Conservation (phyloP, 495 filamentous ascomycete species). For the Penicillium salamii region DNA sequence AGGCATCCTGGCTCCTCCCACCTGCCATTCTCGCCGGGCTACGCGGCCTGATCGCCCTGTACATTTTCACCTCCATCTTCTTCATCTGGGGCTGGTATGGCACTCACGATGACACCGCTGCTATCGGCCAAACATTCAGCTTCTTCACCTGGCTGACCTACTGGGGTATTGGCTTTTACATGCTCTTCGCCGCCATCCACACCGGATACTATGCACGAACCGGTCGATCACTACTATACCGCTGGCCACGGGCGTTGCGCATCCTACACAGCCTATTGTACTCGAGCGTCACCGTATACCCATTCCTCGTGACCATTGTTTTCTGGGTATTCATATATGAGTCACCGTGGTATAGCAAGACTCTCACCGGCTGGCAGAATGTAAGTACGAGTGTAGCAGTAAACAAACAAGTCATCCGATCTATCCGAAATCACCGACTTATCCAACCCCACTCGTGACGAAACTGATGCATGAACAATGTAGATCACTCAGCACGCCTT, state of each 20-base stretch:
- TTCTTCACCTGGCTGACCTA: constrained; percentile 80
- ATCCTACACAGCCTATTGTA: constrained; percentile 65
- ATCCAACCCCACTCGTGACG: not conserved
- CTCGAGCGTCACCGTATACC: constrained; percentile 62
- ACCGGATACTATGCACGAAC: constrained; percentile 60
- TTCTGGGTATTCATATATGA: constrained; percentile 46
- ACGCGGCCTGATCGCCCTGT: constrained; percentile 62
- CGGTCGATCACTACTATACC: constrained; percentile 54
- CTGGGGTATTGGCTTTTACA: constrained; percentile 81
- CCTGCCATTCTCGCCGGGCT: constrained; percentile 56
- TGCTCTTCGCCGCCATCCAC: constrained; percentile 60
- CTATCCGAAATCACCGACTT: not conserved
- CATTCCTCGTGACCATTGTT: constrained; percentile 65
- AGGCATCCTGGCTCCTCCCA: constrained; percentile 74
- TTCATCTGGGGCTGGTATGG: constrained; percentile 63
- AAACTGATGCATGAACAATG: not conserved
- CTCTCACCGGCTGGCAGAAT: constrained; percentile 64
- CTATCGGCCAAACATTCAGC: constrained; percentile 56
- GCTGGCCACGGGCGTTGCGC: constrained; percentile 61
- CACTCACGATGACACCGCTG: constrained; percentile 38
- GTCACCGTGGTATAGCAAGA: constrained; percentile 47
- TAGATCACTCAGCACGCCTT: constrained; percentile 70
- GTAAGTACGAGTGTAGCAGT: constrained; percentile 28
- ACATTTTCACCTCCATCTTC: constrained; percentile 68
- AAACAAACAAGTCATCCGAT: not conserved